Percentiles rank a stretch among this genome's conserved stretches.
phyloP scores from a whole-genome alignment of 208 protist species.

The Crithidia brevicula region DNA sequence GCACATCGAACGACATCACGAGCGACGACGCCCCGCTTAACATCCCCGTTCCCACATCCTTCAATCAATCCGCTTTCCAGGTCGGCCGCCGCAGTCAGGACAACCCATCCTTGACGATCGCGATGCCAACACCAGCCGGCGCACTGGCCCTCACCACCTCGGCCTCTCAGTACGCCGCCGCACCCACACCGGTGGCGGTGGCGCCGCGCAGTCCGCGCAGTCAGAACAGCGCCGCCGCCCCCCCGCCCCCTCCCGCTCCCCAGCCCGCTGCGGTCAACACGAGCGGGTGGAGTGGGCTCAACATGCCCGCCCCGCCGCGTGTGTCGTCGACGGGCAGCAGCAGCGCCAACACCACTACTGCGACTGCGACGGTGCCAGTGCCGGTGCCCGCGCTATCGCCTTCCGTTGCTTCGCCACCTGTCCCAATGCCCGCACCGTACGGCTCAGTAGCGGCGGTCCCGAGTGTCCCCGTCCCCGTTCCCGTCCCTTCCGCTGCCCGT shows the following conservation, averaged over 20 bases:
- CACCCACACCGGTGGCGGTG: background rate
- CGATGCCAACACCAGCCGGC: conserved; percentile 34
- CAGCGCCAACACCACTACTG: no score
- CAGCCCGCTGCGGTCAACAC: background rate
- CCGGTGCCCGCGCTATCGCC: conserved; percentile 31
- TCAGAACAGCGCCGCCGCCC: background rate
- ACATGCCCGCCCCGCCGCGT: background rate
- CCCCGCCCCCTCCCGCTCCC: conserved; percentile 1
- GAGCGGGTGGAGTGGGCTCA: background rate
- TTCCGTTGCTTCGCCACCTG: background rate
- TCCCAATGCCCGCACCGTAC: background rate
- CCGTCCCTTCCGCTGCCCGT: background rate
- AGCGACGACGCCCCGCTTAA: conserved; percentile 35
- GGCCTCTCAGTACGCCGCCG: conserved; percentile 4
- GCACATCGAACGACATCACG: background rate
- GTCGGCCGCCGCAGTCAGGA: conserved; percentile 21
- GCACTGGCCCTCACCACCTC: conserved; percentile 26
- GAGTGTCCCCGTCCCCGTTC: background rate
- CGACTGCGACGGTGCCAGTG: conserved; percentile 14
- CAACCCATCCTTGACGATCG: conserved; percentile 23
- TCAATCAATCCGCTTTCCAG: conserved; percentile 20
- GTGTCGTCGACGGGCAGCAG: background rate
- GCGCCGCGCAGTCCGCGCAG: conserved; percentile 7
- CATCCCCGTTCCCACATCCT: conserved; percentile 44
- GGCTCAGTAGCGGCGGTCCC: background rate